These are phyloP conservation scores for Salix caprea DNA, from an alignment of 345 rosid species.

Conservation along the genomic window DNA sequence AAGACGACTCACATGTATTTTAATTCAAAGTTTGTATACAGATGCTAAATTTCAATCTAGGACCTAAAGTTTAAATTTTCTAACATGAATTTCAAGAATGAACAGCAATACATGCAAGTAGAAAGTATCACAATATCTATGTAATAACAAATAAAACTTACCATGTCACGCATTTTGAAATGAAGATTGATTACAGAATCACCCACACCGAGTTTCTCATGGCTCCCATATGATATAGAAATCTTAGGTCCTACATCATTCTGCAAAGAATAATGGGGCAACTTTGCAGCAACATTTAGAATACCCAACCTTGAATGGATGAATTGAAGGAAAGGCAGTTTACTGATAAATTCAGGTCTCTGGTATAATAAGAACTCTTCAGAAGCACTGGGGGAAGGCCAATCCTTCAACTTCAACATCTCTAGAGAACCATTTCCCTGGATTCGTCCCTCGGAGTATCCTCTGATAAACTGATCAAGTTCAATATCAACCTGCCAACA, in stretches of 20 bases:
- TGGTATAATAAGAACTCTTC: constrained; percentile 88
- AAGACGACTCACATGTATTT: neutral
- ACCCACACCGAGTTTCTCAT: constrained; percentile 49
- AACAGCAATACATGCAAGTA: neutral
- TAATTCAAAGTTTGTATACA: neutral
- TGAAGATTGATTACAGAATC: constrained; percentile 72
- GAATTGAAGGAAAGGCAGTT: constrained; percentile 91
- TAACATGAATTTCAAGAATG: neutral
- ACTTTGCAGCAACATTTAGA: constrained; percentile 88
- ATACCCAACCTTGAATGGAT: constrained; percentile 90
- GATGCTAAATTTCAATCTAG: neutral
- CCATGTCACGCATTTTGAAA: constrained; percentile 76
- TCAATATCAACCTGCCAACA: constrained; percentile 68
- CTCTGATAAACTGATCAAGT: constrained; percentile 62
- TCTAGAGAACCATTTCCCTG: constrained; percentile 45
- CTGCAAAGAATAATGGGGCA: constrained; percentile 93
- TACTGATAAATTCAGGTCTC: constrained; percentile 79
- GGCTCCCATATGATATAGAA: constrained; percentile 65
- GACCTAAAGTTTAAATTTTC: neutral
- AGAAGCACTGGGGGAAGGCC: constrained; percentile 91
- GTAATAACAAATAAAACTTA: constrained; percentile 19
- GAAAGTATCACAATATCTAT: neutral
- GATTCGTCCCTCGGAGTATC: constrained; percentile 57
- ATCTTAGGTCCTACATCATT: constrained; percentile 93
- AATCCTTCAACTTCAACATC: constrained; percentile 80